Conservation (phyloP, 306 rosid species). For the Pterocarpus macrocarpus region DNA sequence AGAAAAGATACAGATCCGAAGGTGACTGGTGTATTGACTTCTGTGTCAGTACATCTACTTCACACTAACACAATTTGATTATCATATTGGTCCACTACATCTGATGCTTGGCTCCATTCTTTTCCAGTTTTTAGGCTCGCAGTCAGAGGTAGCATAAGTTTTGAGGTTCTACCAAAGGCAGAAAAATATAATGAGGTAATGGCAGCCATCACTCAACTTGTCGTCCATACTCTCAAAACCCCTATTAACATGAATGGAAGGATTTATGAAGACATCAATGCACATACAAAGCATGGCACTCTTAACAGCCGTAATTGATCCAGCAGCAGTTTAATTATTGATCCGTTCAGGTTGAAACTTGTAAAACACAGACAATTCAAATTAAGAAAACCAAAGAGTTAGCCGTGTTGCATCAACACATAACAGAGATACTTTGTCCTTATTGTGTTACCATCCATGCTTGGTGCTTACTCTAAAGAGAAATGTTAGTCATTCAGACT, state of each 20-base stretch:
- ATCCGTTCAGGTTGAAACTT: no score
- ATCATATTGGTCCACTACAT: background rate
- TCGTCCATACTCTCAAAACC: no score
- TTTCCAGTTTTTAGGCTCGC: slow-evolving; percentile 59
- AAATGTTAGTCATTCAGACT: no score
- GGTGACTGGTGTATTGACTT: background rate
- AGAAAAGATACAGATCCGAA: background rate
- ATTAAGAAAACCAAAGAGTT: no score
- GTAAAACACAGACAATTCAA: no score
- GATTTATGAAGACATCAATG: no score
- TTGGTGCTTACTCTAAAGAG: background rate
- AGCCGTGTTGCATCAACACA: background rate
- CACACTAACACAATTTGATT: slow-evolving; percentile 8
- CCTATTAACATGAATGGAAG: no score
- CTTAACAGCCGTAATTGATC: no score
- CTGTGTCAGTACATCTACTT: slow-evolving; percentile 26
- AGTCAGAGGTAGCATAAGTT: slow-evolving; percentile 46
- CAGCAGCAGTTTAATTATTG: no score
- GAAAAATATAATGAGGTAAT: slow-evolving; percentile 31
- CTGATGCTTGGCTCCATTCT: slow-evolving; percentile 5
- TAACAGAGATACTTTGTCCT: background rate
- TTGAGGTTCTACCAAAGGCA: slow-evolving; percentile 43
- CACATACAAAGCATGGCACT: no score
- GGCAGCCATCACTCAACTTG: background rate
- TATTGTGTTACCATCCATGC: background rate